Percentiles rank a stretch among this genome's conserved stretches.
Conservation (phyloP, 345 rosid species). For the Populus ilicifolia region DNA sequence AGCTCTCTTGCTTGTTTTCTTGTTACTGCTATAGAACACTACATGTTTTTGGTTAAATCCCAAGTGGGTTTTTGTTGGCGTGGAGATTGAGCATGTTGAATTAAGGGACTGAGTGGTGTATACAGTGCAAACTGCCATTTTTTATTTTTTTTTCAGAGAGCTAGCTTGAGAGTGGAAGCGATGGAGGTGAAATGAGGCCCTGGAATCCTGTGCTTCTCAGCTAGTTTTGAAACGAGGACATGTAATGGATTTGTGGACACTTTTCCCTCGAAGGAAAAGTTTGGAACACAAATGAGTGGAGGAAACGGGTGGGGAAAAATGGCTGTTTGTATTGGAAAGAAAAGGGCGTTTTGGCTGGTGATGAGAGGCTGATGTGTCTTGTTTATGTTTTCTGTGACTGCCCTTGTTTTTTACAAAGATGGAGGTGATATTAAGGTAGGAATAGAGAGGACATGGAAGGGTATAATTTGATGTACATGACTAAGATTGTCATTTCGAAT, state of each 20-base stretch:
- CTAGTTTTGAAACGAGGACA: neutral
- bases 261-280: neutral
- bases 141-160: conserved; percentile 15
- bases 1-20: conserved; percentile 17
- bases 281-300: conserved; percentile 34
- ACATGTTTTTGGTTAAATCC: conserved; percentile 45
- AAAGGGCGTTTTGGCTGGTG: conserved; percentile 10
- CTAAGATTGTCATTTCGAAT: neutral
- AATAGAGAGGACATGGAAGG: conserved; percentile 8
- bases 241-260: neutral
- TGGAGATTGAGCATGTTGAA: conserved; percentile 59
- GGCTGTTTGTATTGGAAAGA: conserved; percentile 35
- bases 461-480: neutral
- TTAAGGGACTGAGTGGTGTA: conserved; percentile 68
- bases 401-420: conserved; percentile 35
- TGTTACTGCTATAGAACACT: conserved; percentile 38
- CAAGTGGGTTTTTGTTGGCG: conserved; percentile 45
- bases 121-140: conserved; percentile 71
- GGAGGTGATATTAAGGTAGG: conserved; percentile 25
- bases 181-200: neutral
- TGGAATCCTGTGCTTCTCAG: neutral
- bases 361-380: conserved; percentile 37
- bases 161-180: neutral
- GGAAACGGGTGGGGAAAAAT: conserved; percentile 23
- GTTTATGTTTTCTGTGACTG: conserved; percentile 33